Evolutionary conservation across 1,284 basidiomycete genomes (phyloP), one percentile per base, ranked within the genome.

Genomic region (Pseudozyma tsukubaensis): DNA sequence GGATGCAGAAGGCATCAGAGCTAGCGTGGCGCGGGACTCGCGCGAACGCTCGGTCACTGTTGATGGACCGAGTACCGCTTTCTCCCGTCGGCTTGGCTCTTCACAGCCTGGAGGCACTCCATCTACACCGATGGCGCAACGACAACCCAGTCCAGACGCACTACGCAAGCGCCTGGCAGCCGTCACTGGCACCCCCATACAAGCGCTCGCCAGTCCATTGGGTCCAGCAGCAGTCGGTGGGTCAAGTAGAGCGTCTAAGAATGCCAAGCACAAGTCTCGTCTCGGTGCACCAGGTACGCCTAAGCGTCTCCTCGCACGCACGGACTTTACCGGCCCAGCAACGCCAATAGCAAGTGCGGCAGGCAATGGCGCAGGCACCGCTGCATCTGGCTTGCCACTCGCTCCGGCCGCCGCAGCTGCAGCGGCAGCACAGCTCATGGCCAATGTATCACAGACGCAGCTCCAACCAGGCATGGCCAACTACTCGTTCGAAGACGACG

Each of bases 401-500:
- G 66, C 62, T 18, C 35, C 50, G 1, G 44, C 52, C 9, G 37
- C 47, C 9, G 47, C 43, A 16, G 55, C 59, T 7, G 67, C 67
- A 6, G 61, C 60, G 0, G 53, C 67, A 12, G 67, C 67, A n/a
- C 60, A 70, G 39, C 48, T 70, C 18, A 64, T 70, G 49, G 57
- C 60, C 48, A 59, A 56, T 13, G 11, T 70, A 18, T 44, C 70
- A 4, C 70, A 62, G 32, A 55, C 58, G 13, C 71, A 73, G 39
- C 18, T 55, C 0, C 63, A 58, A 50, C 48, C 72, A 6, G 42
- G 53, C 2, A 42, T 32, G 13, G 63, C 67, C 3, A 48, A 37
- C 32, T 71, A 63, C 49, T 58, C 67, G 11, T 78, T 72, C 53
- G 60, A 61, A 2, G 76, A 74, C 44, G 76, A 80, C 50, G 78